Base-by-base conservation (phyloP, 176 grass and related monocot species). In the Musa troglodytarum region DNA sequence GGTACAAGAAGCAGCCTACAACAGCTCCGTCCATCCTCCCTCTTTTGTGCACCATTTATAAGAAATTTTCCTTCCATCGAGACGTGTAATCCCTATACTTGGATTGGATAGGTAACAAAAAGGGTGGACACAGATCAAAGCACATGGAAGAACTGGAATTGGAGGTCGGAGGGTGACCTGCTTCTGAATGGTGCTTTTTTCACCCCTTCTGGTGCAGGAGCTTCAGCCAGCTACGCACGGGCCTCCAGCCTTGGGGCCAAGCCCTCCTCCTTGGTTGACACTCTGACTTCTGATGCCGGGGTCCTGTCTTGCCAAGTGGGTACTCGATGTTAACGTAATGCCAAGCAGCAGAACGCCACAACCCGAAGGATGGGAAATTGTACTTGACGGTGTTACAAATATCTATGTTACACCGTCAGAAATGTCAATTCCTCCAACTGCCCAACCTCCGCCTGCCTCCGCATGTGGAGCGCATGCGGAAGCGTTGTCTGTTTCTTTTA, bases 231-330 rank as follows among this genome's bases (percentile, higher is more conserved):
- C 26, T 69, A 69, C 29, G 29, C 67, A 9, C 29, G 67, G 29
- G 67, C 67, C 25, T 69, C 67, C 29, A 69, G 67, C 67, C 34
- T 69, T 49, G 67, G 67, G 67, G 67, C 67, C 25, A 69, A 69
- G 67, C 67, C 67, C 13, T 69, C 67, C 19, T 69, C 67, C 7
- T 49, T 69, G 67, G 67, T 69, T 17, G 67, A 29, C 34, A 50
- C 67, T 0, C 29, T 69, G 5, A 69, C 67, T 19, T 69, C 67
- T 49, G 67, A 17, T 17, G 67, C 67, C 0, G 67, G 67, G 16
- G 34, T 16, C 28, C 67, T 69, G 16, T 69, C 67, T 2, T 69
- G 67, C 67, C 67, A 29, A 11, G 16, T 6, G 34, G 67, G 25
- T 3, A 8, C 67, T 50, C 29, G 49, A 17, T 69, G 67, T 15